Evolutionary conservation across 164 flowering plant genomes (phyloP), one percentile per base, ranked within the genome.

Genomic region (Sedum album): DNA sequence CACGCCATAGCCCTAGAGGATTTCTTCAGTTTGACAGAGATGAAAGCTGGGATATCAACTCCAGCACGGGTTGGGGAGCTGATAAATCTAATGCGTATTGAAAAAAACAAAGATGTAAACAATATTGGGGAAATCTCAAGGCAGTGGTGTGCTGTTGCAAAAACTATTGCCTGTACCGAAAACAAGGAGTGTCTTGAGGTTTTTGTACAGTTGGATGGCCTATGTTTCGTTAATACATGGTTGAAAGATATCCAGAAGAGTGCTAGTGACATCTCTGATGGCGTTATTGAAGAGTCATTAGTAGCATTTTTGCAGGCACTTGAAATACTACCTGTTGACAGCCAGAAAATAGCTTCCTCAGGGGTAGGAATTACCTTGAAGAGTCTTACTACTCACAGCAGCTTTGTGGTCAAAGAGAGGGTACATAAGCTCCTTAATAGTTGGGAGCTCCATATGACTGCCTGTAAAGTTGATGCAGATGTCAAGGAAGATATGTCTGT

Each of bases 111-210:
- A 79, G 71, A 62, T 69, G 79, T 76, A 71, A 87, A 86, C 78
- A 88, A 83, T 76, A 73, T 70, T 48, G 74, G 76, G 69, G 97
- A 93, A 68, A 80, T 88, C 60, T 80, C 85, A 49, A 81, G 93
- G 71, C 94, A 93, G 72, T 91, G 98, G 97, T 77, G 84, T 67
- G 79, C 91, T 75, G 93, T 89, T 78, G 93, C 96, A 69, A 82
- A 84, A 69, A 80, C 83, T 36, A 76, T 93, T 71, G 83, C 85
- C 51, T 84, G 90, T 31, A 87, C 95, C 25, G 89, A 82, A 41
- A 86, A 84, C 71, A 79, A 76, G 67, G 88, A 88, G 28, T 91
- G 90, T 76, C 94, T 93, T 69, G 81, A 84, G 76, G 87, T 73
- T 70, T 93, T 93, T 78, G 66, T 89, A 73, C 83, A 79, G 21